These are phyloP conservation scores for Colletotrichum nymphaeae DNA, from an alignment of 2,329 filamentous ascomycete species.

Conservation along the genomic window DNA sequence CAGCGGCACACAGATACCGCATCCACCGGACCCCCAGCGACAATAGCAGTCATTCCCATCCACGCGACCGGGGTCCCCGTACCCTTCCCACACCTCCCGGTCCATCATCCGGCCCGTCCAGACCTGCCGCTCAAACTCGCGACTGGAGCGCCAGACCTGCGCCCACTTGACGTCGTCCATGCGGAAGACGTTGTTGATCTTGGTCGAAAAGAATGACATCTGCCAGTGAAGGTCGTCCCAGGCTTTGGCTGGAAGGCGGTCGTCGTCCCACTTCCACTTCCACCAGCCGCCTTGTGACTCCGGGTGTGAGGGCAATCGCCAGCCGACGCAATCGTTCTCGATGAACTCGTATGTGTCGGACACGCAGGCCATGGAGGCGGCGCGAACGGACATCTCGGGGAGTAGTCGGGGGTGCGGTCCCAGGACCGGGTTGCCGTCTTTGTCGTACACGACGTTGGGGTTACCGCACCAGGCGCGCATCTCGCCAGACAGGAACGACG, in stretches of 20 bases:
- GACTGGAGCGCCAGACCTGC: conserved; percentile 14
- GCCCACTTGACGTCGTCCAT: conserved; percentile 4
- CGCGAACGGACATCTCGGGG: conserved; percentile 23
- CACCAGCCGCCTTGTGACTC: not conserved
- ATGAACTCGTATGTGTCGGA: not conserved
- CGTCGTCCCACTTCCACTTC: not conserved
- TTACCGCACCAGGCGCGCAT: conserved; percentile 23
- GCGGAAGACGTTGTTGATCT: conserved; percentile 3
- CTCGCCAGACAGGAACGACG: conserved; percentile 22
- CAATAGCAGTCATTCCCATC: conserved; percentile 23
- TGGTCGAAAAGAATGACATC: not conserved
- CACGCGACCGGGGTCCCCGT: not conserved
- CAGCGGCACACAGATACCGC: conserved; percentile 9
- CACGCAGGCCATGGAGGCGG: conserved; percentile 1
- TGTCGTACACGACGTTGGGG: not conserved
- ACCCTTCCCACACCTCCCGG: conserved; percentile 15
- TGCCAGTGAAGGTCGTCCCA: not conserved
- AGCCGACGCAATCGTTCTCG: not conserved
- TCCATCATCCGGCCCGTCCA: conserved; percentile 17
- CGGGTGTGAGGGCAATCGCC: not conserved
- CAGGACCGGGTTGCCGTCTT: not conserved
- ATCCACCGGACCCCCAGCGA: not conserved
- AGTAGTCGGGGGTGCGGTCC: not conserved
- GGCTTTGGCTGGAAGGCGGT: not conserved
- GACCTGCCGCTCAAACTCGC: not conserved